Conservation (phyloP, 2,329 filamentous ascomycete species). For the Bipolaris zeicola region DNA sequence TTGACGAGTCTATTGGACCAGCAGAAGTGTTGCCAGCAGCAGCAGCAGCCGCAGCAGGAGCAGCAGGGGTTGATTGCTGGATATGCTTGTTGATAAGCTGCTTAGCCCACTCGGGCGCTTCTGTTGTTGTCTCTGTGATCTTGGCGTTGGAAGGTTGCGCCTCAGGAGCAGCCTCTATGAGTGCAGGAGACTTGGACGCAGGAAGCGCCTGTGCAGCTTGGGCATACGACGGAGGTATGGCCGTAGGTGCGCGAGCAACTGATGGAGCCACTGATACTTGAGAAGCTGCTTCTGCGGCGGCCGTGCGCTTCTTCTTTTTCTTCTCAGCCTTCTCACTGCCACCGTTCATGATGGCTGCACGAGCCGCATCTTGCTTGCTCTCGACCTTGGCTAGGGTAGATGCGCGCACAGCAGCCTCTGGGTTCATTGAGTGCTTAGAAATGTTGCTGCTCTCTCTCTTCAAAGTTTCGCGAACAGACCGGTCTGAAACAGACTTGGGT, state of each 20-base stretch:
- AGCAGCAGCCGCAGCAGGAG: constrained; percentile 15
- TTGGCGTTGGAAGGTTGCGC: constrained; percentile 22
- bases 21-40: background rate
- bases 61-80: constrained; percentile 27
- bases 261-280: constrained; percentile 47
- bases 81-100: constrained; percentile 40
- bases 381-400: constrained; percentile 51
- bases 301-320: constrained; percentile 72
- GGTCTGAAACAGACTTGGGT: constrained; percentile 44
- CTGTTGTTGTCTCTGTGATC: constrained; percentile 23
- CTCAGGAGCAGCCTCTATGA: constrained; percentile 22
- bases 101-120: constrained; percentile 47
- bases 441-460: constrained; percentile 44
- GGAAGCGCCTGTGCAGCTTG: constrained; percentile 46
- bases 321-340: constrained; percentile 50
- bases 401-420: constrained; percentile 48
- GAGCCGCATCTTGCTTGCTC: constrained; percentile 50
- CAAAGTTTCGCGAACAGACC: constrained; percentile 44
- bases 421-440: constrained; percentile 43
- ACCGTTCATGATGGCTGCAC: constrained; percentile 49
- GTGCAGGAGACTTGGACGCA: constrained; percentile 39
- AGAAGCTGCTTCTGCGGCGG: constrained; percentile 51
- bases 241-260: constrained; percentile 8
- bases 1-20: constrained; percentile 58
- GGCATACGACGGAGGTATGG: constrained; percentile 47